Evolutionary conservation across 2,329 filamentous ascomycete species (phyloP), one percentile per base, ranked within the genome.

Genomic region (Elsinoe necatrix): DNA sequence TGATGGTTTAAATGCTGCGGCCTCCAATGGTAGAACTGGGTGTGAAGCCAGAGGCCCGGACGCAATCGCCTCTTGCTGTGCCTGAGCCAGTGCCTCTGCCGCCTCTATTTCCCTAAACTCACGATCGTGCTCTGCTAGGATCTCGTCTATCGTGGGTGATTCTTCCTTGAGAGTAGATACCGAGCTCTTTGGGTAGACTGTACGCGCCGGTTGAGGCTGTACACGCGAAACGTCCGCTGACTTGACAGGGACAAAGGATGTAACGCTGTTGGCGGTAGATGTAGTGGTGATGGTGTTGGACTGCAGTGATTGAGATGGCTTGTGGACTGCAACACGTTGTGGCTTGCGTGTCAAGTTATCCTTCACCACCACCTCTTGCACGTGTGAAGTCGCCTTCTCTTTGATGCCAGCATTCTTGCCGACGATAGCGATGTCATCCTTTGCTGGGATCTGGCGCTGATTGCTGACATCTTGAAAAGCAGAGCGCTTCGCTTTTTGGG

Each of bases 381-480:
- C 59, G 1, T 66, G 58, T 57, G 65, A 60, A 11, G 51, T 58
- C 21, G 58, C 61, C 57, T 58, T 70, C 58, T 61, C 67, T 61
- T 63, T 68, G 25, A 67, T 66, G 16, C 67, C 67, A 34, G 71
- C 72, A 39, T 72, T 71, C 67, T 80, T 81, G 58, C 71, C 73
- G 25, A 68, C 63, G 23, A 81, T 66, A 54, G 73, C 73, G 35
- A 75, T 75, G 64, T 86, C 83, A 68, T 86, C 83, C 63, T 81
- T 80, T 52, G 67, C 71, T 2, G 57, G 66, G 25, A 63, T 65
- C 54, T 66, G 71, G 39, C 76, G 67, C 45, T 79, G 83, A 66
- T 91, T 92, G 76, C 87, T 93, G 60, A 93, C 80, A 68, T 95
- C 90, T 51, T 82, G 87, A 71, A 95, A 90, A 11, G 83, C 88